A percentile compares a stretch with the other conserved stretches of the same genome.
phyloP scores from a whole-genome alignment of 2,329 filamentous ascomycete genomes.

The Calonectria naviculata region DNA sequence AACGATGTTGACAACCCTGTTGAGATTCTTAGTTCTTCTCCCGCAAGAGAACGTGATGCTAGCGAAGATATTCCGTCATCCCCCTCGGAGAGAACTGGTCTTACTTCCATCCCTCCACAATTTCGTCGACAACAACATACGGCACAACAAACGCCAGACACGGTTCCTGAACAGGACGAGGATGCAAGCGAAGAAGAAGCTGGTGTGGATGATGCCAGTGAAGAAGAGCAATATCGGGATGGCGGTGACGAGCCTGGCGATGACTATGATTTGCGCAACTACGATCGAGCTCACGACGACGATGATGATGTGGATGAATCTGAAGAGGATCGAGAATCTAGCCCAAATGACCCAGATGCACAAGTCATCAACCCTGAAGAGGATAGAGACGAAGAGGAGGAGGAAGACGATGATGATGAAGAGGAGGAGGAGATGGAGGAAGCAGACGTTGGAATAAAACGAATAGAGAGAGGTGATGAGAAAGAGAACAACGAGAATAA shows the following conservation, averaged over 20 bases:
- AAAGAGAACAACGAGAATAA: slow-evolving; percentile 16
- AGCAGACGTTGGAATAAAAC: too few relatives aligned
- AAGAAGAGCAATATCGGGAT: slow-evolving; percentile 37
- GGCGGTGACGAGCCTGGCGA: slow-evolving; percentile 44
- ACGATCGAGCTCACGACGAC: slow-evolving; percentile 45
- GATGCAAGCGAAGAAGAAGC: slow-evolving; percentile 19
- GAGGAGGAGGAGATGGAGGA: slow-evolving; percentile 35
- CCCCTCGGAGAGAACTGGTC: slow-evolving; percentile 11
- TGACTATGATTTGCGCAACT: slow-evolving; percentile 48
- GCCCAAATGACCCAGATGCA: slow-evolving; percentile 39
- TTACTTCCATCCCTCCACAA: neutral
- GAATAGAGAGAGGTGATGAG: slow-evolving; percentile 41
- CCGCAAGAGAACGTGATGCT: slow-evolving; percentile 23
- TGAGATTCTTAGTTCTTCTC: slow-evolving; percentile 37
- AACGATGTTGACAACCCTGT: slow-evolving; percentile 34
- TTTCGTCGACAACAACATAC: neutral
- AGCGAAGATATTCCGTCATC: slow-evolving; percentile 19
- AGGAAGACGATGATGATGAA: slow-evolving; percentile 32
- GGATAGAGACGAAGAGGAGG: slow-evolving; percentile 40
- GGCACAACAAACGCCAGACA: neutral
- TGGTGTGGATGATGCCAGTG: slow-evolving; percentile 19
- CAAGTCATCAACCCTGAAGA: slow-evolving; percentile 34
- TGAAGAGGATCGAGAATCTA: slow-evolving; percentile 42
- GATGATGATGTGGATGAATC: slow-evolving; percentile 46
- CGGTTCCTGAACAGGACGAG: neutral